Evolutionary conservation across 192 early-diverging fungal species (phyloP), one percentile per base, ranked within the genome.

Genomic region (Linnemannia schmuckeri): DNA sequence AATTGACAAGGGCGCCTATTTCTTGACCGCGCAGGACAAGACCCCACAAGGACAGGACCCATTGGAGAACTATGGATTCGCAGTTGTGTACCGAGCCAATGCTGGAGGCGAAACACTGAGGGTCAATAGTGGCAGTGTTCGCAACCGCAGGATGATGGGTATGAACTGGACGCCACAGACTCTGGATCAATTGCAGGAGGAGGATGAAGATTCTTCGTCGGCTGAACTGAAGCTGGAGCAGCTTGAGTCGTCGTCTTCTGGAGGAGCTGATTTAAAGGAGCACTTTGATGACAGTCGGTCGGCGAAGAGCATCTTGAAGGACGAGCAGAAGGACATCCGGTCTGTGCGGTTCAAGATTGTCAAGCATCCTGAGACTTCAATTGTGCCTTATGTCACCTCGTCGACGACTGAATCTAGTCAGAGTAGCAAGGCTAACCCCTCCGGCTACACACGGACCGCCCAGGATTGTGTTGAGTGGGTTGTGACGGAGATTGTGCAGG

Each of bases 1-100:
- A 4, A 89, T 96, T 42, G 92, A 93, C 63, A 89, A 93, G 77
- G 95, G 93, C 38, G 61, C 77, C 27, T 83, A 76, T 71, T 80
- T 79, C 46, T n/a, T 88, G 61, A 80, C 82, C 6, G 66, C 76
- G 2, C 75, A 77, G 66, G 68, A 79, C 63, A 80, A 41, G 20
- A 42, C 78, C 1, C 41, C 15, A 6, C 13, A 20, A 4, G 72
- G 89, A 6, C 76, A 82, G 66, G 70, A 85, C 20, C 72, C 78
- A 1, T 70, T 91, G 27, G 89, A 91, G 57, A 92, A 93, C 61
- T 92, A 91, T 80, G 92, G 91, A 6, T 90, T 93, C 33, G 63
- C 88, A 17, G 35, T 93, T 5, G 70, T 87, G 37, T 92, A 93
- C 76, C 69, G 82, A 47, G 86, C 89, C 20, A 82, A 57, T 22